These are phyloP conservation scores for Cupressus sempervirens DNA, from an alignment of 75 land plant species.

Conservation along the genomic window DNA sequence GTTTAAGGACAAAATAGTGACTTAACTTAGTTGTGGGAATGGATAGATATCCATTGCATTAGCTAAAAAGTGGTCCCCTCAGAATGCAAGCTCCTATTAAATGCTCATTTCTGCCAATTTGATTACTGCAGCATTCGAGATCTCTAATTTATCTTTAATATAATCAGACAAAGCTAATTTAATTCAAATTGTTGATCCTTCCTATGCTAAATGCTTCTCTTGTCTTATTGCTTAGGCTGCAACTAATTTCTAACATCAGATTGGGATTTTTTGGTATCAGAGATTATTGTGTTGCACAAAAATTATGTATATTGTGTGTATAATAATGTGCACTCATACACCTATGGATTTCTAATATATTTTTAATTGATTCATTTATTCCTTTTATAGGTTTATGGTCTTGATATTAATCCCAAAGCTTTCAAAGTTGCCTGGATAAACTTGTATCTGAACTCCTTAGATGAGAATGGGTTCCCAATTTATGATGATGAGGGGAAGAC, in stretches of 20 bases:
- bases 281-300: background rate
- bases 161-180: background rate
- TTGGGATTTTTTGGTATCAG: background rate
- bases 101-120: slow-evolving; percentile 1
- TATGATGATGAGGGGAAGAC: slow-evolving; percentile 82
- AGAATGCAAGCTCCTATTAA: slow-evolving; percentile 45
- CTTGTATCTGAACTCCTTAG: slow-evolving; percentile 83
- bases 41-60: slow-evolving; percentile 99
- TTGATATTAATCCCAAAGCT: slow-evolving; percentile 97
- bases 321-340: background rate
- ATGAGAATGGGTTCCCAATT: slow-evolving; percentile 76
- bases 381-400: slow-evolving; percentile 76
- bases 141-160: background rate
- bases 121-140: background rate
- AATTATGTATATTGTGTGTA: background rate
- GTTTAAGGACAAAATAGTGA: slow-evolving; percentile 76
- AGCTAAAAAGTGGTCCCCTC: slow-evolving; percentile 90
- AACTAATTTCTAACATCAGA: background rate
- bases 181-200: background rate
- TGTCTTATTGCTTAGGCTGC: background rate
- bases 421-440: slow-evolving; percentile 93
- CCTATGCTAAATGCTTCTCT: background rate
- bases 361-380: background rate
- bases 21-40: slow-evolving; percentile 97
- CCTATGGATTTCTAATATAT: background rate